Evolutionary conservation across 2,329 filamentous ascomycete species (phyloP), one percentile per base, ranked within the genome.

Genomic region (Colletotrichum sp.): DNA sequence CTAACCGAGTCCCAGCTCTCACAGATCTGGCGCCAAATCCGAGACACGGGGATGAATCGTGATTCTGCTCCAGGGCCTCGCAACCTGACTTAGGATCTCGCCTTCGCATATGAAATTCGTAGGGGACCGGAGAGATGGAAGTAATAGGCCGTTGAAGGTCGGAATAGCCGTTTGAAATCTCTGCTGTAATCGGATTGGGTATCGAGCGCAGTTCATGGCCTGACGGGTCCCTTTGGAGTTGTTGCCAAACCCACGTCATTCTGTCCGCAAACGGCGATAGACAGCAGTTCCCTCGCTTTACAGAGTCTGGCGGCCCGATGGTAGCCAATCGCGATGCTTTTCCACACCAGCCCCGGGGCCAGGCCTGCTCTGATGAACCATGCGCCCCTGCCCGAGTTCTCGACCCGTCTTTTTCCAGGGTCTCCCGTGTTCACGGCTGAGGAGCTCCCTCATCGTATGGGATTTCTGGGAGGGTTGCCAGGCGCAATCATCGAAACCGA

Each of bases 251-350:
- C n/a, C 21, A 52, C 74, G 59, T 63, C 63, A 76, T 55, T 5
- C 24, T 57, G 60, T 52, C 70, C 59, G 74, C 70, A 76, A 74
- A 69, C 71, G 71, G 74, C 49, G 13, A 28, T 13, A 30, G 44
- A 30, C 13, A 49, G 21, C 30, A 15, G n/a, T 55, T 30, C 57
- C 21, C 34, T 57, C 69, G 24, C 66, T 65, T 28, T 24, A 26
- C 18, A 59, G 36, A 36, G 13, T 44, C 26, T 39, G 34, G 64
- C 28, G 18, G 44, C n/a, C 64, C 39, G 44, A 63, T 18, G 30
- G 21, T 55, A 24, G 36, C n/a, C 21, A 55, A 32, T 39, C 63
- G 55, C 69, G 28, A 73, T 60, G 34, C 52, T 39, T 39, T 36
- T 44, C n/a, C 24, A 49, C 18, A 30, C 13, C 16, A 16, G 21